These are phyloP conservation scores for Corinectria fuckeliana DNA, from an alignment of 2,329 filamentous ascomycete genomes.

Conservation along the genomic window DNA sequence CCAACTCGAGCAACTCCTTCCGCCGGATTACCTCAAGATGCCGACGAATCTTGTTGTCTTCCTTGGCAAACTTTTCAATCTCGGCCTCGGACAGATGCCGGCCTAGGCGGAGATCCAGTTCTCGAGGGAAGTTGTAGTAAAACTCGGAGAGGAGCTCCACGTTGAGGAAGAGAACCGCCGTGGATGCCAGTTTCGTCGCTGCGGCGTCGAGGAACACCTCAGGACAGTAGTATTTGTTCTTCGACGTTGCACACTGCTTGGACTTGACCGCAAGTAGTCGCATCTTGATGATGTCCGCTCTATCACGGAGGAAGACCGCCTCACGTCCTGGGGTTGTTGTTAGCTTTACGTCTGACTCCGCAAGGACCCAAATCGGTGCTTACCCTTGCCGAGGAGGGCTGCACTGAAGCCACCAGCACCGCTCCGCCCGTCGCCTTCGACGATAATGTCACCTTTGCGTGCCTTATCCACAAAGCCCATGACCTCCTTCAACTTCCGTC, in stretches of 20 bases:
- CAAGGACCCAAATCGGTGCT: conserved; percentile 28
- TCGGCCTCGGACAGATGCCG: conserved; percentile 79
- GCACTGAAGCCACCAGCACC: conserved; percentile 95
- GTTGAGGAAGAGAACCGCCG: conserved; percentile 95
- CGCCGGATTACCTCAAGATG: conserved; percentile 91
- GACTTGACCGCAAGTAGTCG: conserved; percentile 86
- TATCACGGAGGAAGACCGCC: conserved; percentile 91
- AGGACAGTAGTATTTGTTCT: conserved; percentile 96
- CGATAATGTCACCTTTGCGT: conserved; percentile 80
- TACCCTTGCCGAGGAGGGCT: conserved; percentile 82
- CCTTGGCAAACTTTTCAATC: conserved; percentile 87
- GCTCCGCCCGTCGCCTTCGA: conserved; percentile 82
- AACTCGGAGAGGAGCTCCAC: conserved; percentile 97
- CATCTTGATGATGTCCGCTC: conserved; percentile 89
- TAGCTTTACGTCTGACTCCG: conserved; percentile 30
- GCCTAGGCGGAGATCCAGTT: conserved; percentile 86
- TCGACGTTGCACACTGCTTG: conserved; percentile 81
- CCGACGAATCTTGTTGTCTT: conserved; percentile 86
- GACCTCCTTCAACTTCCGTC: conserved; percentile 86
- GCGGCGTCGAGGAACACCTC: conserved; percentile 98
- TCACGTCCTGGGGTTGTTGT: conserved; percentile 71
- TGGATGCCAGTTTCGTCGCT: conserved; percentile 91
- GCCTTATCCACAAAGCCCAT: conserved; percentile 91
- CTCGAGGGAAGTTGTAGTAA: conserved; percentile 95
- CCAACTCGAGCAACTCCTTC: conserved; percentile 92